Evolutionary conservation across 139 green algal genomes (phyloP), one percentile per base, ranked within the genome.

Genomic region (Coelastrella sp.): DNA sequence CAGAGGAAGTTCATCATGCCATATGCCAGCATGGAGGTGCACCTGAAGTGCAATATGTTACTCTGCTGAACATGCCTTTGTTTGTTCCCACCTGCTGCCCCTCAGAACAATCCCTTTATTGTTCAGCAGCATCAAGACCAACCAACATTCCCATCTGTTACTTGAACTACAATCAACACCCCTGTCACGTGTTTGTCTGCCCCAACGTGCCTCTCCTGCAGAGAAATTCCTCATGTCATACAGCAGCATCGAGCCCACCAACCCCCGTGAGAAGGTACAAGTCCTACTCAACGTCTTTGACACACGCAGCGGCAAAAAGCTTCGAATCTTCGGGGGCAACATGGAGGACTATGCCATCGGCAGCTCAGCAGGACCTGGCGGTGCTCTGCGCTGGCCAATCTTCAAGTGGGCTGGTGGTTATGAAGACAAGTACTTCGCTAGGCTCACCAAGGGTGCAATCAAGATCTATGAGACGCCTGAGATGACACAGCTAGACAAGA

Each of bases 401-500:
- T 86, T 90, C 83, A 92, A 89, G 85, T 99, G 98, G 98, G 93
- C 93, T 7, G 97, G 97, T 54, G 95, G 96, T 86, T 79, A 75
- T 4, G 92, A 96, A 4, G 96, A 98, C 94, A 92, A 92, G 64
- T 99, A 96, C 92, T 98, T 99, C 90, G 98, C 98, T 14, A 92
- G 95, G n/a, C 90, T 99, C 90, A 95, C 92, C 75, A 96, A 94
- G 79, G 95, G 96, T n/a, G 88, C 90, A 19, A 95, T 99, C 90
- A 96, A 89, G 60, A 94, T 99, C 80, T 99, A 99, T 87, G 90
- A 97, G 91, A 89, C 93, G 73, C 95, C 95, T 7, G 95, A 98
- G 19, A 98, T 99, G 97, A 89, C 23, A 13, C 95, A 99, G 91
- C 92, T 99, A 80, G 98, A 98, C 92, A 99, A 99, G 92, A 98